Conservation (phyloP, 371 early-diverging fungal species). For the Circinella minor region DNA sequence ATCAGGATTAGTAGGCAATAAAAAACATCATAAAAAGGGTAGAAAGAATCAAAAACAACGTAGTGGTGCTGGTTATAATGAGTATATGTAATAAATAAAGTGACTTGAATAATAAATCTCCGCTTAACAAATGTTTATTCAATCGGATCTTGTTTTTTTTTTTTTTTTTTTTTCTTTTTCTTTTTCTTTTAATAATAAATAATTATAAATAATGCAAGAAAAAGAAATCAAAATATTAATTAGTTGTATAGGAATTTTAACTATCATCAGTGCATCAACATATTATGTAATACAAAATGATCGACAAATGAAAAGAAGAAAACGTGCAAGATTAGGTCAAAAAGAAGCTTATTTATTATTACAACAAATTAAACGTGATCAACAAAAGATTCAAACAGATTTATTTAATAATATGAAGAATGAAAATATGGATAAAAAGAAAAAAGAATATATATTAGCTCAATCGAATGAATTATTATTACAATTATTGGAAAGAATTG, state of each 20-base stretch:
- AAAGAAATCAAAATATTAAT: background rate
- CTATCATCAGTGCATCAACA: background rate
- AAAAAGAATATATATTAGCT: constrained; percentile 30
- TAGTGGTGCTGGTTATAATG: constrained; percentile 63
- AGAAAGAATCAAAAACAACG: constrained; percentile 77
- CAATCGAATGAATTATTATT: constrained; percentile 44
- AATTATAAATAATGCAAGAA: background rate
- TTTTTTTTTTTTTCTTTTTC: background rate
- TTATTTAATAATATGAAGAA: constrained; percentile 15
- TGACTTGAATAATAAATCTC: background rate
- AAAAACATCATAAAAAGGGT: constrained; percentile 85
- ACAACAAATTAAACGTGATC: constrained; percentile 34
- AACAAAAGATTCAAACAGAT: constrained; percentile 18
- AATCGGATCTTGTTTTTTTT: background rate
- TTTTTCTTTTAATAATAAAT: background rate
- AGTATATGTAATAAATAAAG: constrained; percentile 8
- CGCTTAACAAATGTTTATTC: background rate
- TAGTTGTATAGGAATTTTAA: background rate
- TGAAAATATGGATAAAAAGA: constrained; percentile 7
- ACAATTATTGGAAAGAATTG: constrained; percentile 41
- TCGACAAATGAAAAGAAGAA: constrained; percentile 32
- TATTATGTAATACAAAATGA: constrained; percentile 46
- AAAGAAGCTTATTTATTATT: constrained; percentile 25
- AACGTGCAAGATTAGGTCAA: constrained; percentile 23
- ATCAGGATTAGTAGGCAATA: constrained; percentile 30